Evolutionary conservation across 371 early-diverging fungal genomes (phyloP).

Genomic region (Mucor indicus): DNA sequence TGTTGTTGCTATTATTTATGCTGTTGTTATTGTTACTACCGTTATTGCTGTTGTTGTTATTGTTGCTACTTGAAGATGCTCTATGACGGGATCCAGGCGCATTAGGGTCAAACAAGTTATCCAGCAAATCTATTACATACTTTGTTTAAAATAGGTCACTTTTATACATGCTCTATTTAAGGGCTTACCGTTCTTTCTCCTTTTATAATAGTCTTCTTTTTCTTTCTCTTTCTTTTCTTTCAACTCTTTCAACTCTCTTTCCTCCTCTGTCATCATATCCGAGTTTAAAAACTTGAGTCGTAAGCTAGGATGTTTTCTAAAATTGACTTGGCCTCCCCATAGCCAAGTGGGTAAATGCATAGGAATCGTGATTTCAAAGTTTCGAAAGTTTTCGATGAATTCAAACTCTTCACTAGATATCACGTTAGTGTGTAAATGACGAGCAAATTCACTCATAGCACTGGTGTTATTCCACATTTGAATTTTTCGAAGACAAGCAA

Average conservation of each 20-base stretch:
- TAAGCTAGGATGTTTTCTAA: constrained; percentile 60
- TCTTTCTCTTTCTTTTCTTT: constrained; percentile 41
- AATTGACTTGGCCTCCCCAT: constrained; percentile 67
- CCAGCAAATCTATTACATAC: constrained; percentile 32
- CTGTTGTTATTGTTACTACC: background rate
- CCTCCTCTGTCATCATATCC: constrained; percentile 52
- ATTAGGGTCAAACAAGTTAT: constrained; percentile 39
- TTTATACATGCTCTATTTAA: background rate
- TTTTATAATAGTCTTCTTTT: constrained; percentile 41
- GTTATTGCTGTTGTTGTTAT: constrained; percentile 3
- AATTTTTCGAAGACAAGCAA: constrained; percentile 85
- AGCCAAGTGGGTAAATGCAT: constrained; percentile 74
- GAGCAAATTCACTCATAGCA: constrained; percentile 72
- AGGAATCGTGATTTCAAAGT: constrained; percentile 70
- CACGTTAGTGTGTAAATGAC: constrained; percentile 74
- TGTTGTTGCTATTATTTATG: background rate
- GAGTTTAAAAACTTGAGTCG: constrained; percentile 54
- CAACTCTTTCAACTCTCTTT: constrained; percentile 35
- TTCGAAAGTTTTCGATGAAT: constrained; percentile 83
- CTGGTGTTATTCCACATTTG: constrained; percentile 84
- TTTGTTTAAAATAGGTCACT: background rate
- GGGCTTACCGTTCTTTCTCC: constrained; percentile 39
- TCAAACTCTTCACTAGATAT: constrained; percentile 84
- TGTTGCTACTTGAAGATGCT: constrained; percentile 3
- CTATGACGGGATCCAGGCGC: constrained; percentile 12